Evolutionary conservation across 1,284 basidiomycete species (phyloP).

Genomic region (Earliella scabrosa): DNA sequence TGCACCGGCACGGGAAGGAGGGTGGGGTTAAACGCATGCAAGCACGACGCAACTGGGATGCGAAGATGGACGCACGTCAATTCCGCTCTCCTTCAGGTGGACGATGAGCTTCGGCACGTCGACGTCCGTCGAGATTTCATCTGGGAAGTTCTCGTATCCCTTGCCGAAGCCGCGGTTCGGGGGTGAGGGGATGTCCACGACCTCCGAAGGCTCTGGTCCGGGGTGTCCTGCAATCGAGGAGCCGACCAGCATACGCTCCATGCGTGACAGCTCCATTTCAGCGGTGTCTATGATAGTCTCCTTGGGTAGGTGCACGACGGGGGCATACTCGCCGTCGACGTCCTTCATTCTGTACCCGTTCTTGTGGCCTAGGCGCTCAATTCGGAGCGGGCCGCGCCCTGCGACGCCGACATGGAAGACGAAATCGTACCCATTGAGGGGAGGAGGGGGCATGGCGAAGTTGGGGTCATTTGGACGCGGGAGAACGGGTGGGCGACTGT

Average conservation of each 20-base stretch:
- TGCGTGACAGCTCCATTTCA: slow-evolving; percentile 39
- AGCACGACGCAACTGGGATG: background rate
- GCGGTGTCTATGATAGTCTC: slow-evolving; percentile 23
- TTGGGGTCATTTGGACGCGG: slow-evolving; percentile 41
- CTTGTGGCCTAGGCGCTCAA: slow-evolving; percentile 73
- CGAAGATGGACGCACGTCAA: slow-evolving; percentile 52
- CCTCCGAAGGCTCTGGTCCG: slow-evolving; percentile 20
- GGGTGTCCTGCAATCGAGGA: slow-evolving; percentile 1
- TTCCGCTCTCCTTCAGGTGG: slow-evolving; percentile 58
- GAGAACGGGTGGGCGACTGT: slow-evolving; percentile 63
- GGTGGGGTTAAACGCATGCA: slow-evolving; percentile 16
- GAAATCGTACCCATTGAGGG: slow-evolving; percentile 69
- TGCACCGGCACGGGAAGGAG: slow-evolving; percentile 30
- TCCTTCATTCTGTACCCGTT: slow-evolving; percentile 75
- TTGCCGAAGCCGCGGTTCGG: slow-evolving; percentile 55
- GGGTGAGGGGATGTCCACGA: slow-evolving; percentile 34
- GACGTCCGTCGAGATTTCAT: slow-evolving; percentile 51
- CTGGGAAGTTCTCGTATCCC: slow-evolving; percentile 49
- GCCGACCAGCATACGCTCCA: slow-evolving; percentile 34
- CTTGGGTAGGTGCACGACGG: slow-evolving; percentile 45
- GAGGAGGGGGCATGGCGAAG: slow-evolving; percentile 45
- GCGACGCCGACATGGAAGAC: slow-evolving; percentile 76
- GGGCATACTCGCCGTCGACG: slow-evolving; percentile 59
- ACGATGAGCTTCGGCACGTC: slow-evolving; percentile 55
- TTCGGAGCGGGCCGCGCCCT: slow-evolving; percentile 62